Evolutionary conservation across 768 basidiomycete genomes (phyloP).

Genomic region (Filobasidium floriforme): DNA sequence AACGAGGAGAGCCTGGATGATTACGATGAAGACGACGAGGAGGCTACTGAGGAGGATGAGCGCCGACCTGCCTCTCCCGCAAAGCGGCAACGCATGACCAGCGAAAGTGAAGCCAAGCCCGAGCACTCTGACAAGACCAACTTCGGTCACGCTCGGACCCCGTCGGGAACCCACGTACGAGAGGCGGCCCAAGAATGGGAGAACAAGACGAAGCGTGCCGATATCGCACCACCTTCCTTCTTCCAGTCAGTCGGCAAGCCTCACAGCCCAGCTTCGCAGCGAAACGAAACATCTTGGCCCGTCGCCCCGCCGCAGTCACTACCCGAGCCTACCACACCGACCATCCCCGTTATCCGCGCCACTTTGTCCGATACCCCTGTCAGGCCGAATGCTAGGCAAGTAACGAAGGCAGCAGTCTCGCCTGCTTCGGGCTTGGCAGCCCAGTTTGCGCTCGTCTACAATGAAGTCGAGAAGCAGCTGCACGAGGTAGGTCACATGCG

Average conservation of each 20-base stretch:
- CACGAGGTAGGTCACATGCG: conserved; percentile 13
- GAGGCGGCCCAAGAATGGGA: conserved; percentile 15
- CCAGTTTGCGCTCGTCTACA: conserved; percentile 9
- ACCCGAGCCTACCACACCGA: conserved; percentile 1
- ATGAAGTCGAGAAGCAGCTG: conserved; percentile 14
- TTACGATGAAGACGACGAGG: conserved; percentile 21
- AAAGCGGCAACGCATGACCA: background rate
- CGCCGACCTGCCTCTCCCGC: conserved; percentile 6
- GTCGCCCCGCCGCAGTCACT: background rate
- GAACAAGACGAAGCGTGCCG: conserved; percentile 3
- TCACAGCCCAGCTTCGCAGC: background rate
- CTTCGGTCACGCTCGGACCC: background rate
- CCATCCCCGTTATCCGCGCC: background rate
- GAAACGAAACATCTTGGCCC: conserved; percentile 15
- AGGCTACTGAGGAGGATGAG: conserved; percentile 22
- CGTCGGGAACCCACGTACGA: conserved; percentile 3
- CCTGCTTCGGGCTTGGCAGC: conserved; percentile 6
- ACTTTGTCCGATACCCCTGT: background rate
- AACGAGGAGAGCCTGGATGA: background rate
- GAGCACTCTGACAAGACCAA: background rate
- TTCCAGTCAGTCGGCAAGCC: conserved; percentile 10
- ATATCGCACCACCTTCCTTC: background rate
- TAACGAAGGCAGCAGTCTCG: background rate
- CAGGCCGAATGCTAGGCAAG: background rate
- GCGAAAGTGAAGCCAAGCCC: background rate